phyloP scores from a whole-genome alignment of 164 flowering plant species.

The Berberis vulgaris region DNA sequence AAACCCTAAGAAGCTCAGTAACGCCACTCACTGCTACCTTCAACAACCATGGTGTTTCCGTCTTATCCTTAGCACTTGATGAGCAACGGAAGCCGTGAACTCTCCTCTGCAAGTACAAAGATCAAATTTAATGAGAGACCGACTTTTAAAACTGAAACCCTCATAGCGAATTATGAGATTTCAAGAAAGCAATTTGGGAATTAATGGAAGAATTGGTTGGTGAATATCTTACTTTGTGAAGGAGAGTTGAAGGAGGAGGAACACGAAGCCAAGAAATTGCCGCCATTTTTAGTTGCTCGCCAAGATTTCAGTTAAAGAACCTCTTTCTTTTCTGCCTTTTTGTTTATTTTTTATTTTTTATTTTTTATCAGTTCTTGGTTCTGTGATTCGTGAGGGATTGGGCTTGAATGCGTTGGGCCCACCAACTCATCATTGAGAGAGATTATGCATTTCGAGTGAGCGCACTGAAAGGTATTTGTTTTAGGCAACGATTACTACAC shows the following conservation, averaged over 20 bases:
- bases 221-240: too few species aligned
- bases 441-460: too few species aligned
- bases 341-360: too few species aligned
- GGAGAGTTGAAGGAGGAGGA: not conserved
- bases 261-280: constrained; percentile 11
- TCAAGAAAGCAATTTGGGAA: not conserved
- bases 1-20: constrained; percentile 59
- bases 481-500: too few species aligned
- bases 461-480: too few species aligned
- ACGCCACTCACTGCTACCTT: constrained; percentile 58
- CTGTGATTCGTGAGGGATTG: too few species aligned
- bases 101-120: constrained; percentile 15
- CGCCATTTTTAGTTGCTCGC: constrained; percentile 16
- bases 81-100: constrained; percentile 24
- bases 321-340: too few species aligned
- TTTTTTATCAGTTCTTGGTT: too few species aligned
- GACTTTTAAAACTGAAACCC: not conserved
- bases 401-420: too few species aligned
- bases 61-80: constrained; percentile 13
- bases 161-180: not conserved
- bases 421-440: too few species aligned
- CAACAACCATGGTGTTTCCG: constrained; percentile 37
- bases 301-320: too few species aligned
- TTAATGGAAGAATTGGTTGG: too few species aligned
- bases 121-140: not conserved